Conservation (phyloP, 1,284 basidiomycete genomes). For the Heterobasidion occidentale region DNA sequence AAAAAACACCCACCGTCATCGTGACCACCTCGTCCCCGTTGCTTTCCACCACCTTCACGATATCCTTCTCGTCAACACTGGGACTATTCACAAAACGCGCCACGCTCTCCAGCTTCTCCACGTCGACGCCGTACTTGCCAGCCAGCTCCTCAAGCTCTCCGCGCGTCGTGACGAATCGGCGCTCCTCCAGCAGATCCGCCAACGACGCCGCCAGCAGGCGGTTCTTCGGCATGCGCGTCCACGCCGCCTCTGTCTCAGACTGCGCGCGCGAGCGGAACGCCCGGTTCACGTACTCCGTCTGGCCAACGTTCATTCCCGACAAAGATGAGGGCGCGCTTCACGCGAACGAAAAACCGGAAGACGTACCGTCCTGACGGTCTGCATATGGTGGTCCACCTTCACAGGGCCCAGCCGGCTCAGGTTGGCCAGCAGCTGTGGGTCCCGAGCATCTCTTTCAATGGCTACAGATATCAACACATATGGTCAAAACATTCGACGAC, state of each 20-base stretch:
- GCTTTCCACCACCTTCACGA: conserved; percentile 38
- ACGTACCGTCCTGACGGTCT: conserved; percentile 43
- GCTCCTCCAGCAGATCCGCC: conserved; percentile 54
- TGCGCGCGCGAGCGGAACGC: conserved; percentile 44
- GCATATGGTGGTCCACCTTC: conserved; percentile 60
- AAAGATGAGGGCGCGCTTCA: neutral
- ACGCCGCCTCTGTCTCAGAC: conserved; percentile 48
- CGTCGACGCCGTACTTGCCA: conserved; percentile 50
- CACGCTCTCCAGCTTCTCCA: conserved; percentile 46
- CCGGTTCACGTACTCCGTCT: conserved; percentile 29
- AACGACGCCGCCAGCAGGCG: conserved; percentile 53
- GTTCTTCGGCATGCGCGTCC: conserved; percentile 32
- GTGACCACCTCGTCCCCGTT: conserved; percentile 54
- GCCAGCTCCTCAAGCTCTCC: conserved; percentile 44
- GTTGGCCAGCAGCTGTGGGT: conserved; percentile 73
- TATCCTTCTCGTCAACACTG: conserved; percentile 47
- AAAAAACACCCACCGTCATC: conserved; percentile 42
- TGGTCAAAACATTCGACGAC: neutral
- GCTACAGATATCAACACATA: conserved; percentile 27
- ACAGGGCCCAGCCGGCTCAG: conserved; percentile 67
- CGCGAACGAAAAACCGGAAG: conserved; percentile 14
- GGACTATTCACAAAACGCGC: conserved; percentile 64
- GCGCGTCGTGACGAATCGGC: conserved; percentile 42
- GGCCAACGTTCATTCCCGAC: neutral
- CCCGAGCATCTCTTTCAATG: conserved; percentile 60